Evolutionary conservation across 192 early-diverging fungal genomes (phyloP), one percentile per base, ranked within the genome.

Genomic region (Coemansia sp.): DNA sequence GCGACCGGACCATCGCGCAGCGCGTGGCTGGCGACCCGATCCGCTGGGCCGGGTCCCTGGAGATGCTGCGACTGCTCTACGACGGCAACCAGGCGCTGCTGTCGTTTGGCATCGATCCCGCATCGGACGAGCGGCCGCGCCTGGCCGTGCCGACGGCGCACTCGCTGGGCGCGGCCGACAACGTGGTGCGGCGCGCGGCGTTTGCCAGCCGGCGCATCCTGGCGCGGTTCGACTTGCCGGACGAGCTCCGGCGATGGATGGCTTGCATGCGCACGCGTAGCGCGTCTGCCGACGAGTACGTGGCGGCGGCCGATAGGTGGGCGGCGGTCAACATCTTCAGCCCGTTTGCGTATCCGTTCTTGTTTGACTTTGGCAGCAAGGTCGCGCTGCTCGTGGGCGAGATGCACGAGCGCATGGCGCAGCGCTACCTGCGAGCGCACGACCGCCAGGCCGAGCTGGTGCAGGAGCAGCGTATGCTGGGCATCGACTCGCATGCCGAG

Each of bases 281-380:
- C 39, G 35, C 6, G 8, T 27, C 22, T 1, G 18, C 13, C 6
- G 22, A 27, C 18, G 56, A 45, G 19, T 16, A 45, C 19, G 56
- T 23, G 29, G 5, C 34, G 14, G 24, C 42, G 11, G 22, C 1
- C 6, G 66, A 54, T 16, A 19, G 60, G 23, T 68, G 60, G 54
- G 47, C 28, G 7, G 71, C 69, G 24, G 47, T 27, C 30, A 65
- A 74, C 28, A 6, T 62, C 6, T 71, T 80, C 47, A 67, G 62
- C 3, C 48, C 62, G 22, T 69, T 80, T 29, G 29, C 50, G 20
- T 80, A 80, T 47, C 78, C 78, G 58, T 75, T 81, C 22, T 23
- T 74, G 25, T 69, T 75, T 20, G 45, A 42, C 19, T 9, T 60
- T 27, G 54, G n/a, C 10, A 61, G 59, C 46, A 72, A 71, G 63